Evolutionary conservation across 495 filamentous ascomycete species (phyloP), one percentile per base, ranked within the genome.

Genomic region (Neohortaea acidophila): DNA sequence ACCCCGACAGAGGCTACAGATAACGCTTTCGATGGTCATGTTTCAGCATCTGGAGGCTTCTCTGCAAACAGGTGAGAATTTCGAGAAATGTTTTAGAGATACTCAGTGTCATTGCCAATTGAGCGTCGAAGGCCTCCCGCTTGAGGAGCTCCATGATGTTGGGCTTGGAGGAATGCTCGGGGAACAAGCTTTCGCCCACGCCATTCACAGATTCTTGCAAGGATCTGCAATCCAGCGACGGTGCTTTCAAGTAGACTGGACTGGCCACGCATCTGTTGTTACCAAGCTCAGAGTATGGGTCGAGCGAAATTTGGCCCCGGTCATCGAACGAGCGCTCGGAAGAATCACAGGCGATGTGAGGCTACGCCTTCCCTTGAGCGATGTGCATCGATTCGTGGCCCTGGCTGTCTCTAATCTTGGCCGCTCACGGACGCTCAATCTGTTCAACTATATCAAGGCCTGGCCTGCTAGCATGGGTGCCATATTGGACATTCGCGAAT

Each of bases 381-480:
- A 44, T 17, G 18, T 12, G 9, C 4, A 40, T 3, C 17, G 25
- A 20, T 19, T 43, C 10, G 32, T 22, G 4, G 2, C 21, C 9
- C 36, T 32, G 2, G 45, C 41, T 15, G 41, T 39, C 4, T 23
- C 12, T 17, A 40, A 43, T 13, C 28, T 48, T 9, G 41, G 40
- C 2, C 35, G 35, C 6, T 23, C 15, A 11, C 24, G 50, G 17
- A 36, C 31, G 2, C 19, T 8, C 22, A 21, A 38, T 51, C 63
- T 97, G 4, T 97, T 94, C 47, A 79, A 92, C 44, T 81, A 92
- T 36, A 75, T 92, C 30, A 68, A 85, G 24, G 72, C 75, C 17
- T 94, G 89, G 89, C 52, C 67, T 12, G 58, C 57, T 7, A 84
- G 77, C 43, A 67, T 67, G 21, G 83, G 81, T n/a, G 86, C 81